phyloP scores from a whole-genome alignment of 148 eudicot species.

The Rhododendron molle region DNA sequence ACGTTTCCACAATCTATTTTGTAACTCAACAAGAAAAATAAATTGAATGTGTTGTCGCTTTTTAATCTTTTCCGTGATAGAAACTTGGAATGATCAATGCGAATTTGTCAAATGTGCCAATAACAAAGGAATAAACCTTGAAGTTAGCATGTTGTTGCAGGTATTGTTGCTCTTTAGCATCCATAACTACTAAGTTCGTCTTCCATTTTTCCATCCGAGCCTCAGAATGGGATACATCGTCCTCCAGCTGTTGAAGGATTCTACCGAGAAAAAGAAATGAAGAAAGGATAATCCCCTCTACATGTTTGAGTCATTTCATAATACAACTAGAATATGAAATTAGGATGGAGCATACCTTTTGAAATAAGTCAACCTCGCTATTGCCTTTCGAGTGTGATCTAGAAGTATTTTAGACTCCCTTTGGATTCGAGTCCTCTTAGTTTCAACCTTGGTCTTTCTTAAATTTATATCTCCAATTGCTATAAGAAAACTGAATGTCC shows the following conservation, averaged over 20 bases:
- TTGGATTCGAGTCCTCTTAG: slow-evolving; percentile 71
- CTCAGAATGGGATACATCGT: slow-evolving; percentile 71
- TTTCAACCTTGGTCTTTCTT: slow-evolving; percentile 73
- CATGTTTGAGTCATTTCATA: not conserved
- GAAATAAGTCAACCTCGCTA: slow-evolving; percentile 70
- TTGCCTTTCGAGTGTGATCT: slow-evolving; percentile 76
- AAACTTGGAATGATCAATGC: not conserved
- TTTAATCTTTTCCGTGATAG: not conserved
- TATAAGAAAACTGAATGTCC: slow-evolving; percentile 63
- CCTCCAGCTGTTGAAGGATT: slow-evolving; percentile 79
- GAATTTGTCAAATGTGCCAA: not conserved
- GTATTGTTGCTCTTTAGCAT: slow-evolving; percentile 78
- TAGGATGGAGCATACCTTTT: slow-evolving; percentile 42
- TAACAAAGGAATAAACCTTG: slow-evolving; percentile 42
- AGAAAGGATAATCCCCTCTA: not conserved
- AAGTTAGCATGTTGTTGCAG: slow-evolving; percentile 67
- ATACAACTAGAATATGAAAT: not conserved
- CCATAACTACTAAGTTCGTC: slow-evolving; percentile 61
- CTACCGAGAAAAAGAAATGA: slow-evolving; percentile 26
- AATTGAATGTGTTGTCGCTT: not conserved
- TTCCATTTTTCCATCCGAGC: slow-evolving; percentile 75
- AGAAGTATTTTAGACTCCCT: slow-evolving; percentile 84
- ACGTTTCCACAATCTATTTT: slow-evolving; percentile 9
- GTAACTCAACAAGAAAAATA: not conserved
- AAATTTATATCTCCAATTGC: slow-evolving; percentile 72